Conservation (phyloP, 306 rosid species). For the Prunus persica region Prunus_persica_NCBIv2 NC_034014.1:4599501-4600000, state of each 20-base stretch:
- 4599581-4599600: conserved; percentile 46
- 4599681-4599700: conserved; percentile 29
- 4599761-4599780: conserved; percentile 15
- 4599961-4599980: conserved; percentile 69
- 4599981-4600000: conserved; percentile 37
- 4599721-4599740: background rate
- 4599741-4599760: background rate
- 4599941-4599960: conserved; percentile 49
- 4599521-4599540: conserved; percentile 43
- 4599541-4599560: conserved; percentile 51
- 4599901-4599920: conserved; percentile 81
- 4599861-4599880: conserved; percentile 60
- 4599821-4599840: conserved; percentile 49
- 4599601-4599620: conserved; percentile 44
- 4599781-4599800: background rate
- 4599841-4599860: conserved; percentile 64
- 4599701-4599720: conserved; percentile 22
- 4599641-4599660: conserved; percentile 37
- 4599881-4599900: conserved; percentile 74
- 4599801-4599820: conserved; percentile 28
- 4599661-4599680: conserved; percentile 41
- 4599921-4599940: conserved; percentile 61
- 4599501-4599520: conserved; percentile 44
- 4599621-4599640: conserved; percentile 60
- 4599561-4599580: conserved; percentile 60